phyloP scores from a whole-genome alignment of 148 eudicot genomes.

The Spergularia marina region DNA sequence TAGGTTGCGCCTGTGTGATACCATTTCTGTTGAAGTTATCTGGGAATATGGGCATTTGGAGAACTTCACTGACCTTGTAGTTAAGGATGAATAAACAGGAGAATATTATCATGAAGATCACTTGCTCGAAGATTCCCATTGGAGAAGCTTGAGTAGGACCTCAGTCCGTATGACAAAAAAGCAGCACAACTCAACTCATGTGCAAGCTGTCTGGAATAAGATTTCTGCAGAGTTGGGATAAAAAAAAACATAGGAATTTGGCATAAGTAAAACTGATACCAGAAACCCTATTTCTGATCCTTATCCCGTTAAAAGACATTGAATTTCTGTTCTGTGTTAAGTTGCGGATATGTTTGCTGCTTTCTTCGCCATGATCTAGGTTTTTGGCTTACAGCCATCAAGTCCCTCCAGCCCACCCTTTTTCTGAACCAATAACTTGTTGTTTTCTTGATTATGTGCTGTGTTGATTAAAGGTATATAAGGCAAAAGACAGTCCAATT shows the following conservation, averaged over 20 bases:
- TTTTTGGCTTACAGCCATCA: background rate
- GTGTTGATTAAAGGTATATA: slow-evolving; percentile 61
- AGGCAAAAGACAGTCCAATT: slow-evolving; percentile 96
- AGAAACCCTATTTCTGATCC: slow-evolving; percentile 84
- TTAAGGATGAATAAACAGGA: slow-evolving; percentile 85
- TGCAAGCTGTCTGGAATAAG: slow-evolving; percentile 73
- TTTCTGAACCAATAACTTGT: background rate
- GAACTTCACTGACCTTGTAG: slow-evolving; percentile 97
- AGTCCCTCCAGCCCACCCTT: background rate
- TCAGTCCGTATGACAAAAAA: slow-evolving; percentile 53
- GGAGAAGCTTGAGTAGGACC: slow-evolving; percentile 82
- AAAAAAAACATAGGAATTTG: slow-evolving; percentile 76
- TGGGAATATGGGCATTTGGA: slow-evolving; percentile 64
- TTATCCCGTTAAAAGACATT: slow-evolving; percentile 92
- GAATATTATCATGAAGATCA: slow-evolving; percentile 95
- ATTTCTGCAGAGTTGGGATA: slow-evolving; percentile 83
- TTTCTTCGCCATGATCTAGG: background rate
- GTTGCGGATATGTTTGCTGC: slow-evolving; percentile 53
- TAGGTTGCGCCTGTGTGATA: slow-evolving; percentile 93
- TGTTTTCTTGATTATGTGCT: background rate
- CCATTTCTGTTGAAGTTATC: slow-evolving; percentile 88
- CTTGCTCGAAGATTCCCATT: slow-evolving; percentile 83
- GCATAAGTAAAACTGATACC: slow-evolving; percentile 83
- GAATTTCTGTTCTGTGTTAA: slow-evolving; percentile 78
- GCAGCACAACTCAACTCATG: slow-evolving; percentile 63